Base-by-base conservation (phyloP, 2,329 filamentous ascomycete species). In the Aspergillus tamarii region DNA sequence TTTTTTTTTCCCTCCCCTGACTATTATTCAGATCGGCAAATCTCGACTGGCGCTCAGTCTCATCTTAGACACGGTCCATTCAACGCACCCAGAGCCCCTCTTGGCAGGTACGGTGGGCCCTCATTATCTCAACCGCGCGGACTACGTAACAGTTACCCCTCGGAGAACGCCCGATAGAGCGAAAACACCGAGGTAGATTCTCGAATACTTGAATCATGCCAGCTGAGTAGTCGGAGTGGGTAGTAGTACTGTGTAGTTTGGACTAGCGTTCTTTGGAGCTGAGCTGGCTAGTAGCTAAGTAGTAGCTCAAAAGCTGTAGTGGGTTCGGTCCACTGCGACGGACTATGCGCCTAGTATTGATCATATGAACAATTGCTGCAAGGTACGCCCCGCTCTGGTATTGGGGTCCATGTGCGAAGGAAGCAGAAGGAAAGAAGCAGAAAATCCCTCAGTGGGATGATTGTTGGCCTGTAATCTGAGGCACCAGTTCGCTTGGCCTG, bases 81-180 rank as follows among this genome's bases (percentile, higher is more conserved):
- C 23, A 23, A 48, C 28, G 57, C 32, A 59, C 46, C 16, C 32
- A 53, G 46, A 26, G 45, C 45, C 36, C 36, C 58, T 36, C 58
- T 60, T 60, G 58, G 58, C 58, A 60, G 48, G 58, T 52, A 60
- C 48, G 36, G 58, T 60, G 48, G 58, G 48, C 36, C 58, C 39
- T 43, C 28, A 21, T 54, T 21, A 30, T 60, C 48, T 39, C 43
- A 48, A 34, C 41, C 28, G 45, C 41, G 41, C n/a, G 26, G 41
- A 30, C 43, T 39, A 26, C 26, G 26, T 26, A n/a, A 21, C 34
- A 45, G 48, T 19, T 48, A 21, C 16, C 10, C 28, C 5, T 61
- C 60, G 60, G 60, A 57, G 39, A 54, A 48, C 53, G 45, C 60
- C 60, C 60, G 60, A 57, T 57, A 12, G 32, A 34, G 58, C 43